Conservation (phyloP, 495 filamentous ascomycete species). For the Glarea lozoyensis region DNA sequence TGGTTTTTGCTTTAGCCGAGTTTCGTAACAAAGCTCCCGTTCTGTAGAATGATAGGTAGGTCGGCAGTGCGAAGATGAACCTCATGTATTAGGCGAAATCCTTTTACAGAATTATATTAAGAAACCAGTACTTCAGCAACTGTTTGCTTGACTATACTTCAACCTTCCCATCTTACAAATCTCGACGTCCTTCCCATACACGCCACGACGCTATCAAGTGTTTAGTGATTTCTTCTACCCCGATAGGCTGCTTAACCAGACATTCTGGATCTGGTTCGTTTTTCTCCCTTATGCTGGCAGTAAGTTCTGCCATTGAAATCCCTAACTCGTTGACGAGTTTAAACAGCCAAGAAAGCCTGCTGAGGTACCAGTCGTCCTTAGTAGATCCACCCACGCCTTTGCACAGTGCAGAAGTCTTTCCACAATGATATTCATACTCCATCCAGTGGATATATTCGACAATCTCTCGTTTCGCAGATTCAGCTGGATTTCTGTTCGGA, state of each 20-base stretch:
- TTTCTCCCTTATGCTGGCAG: constrained; percentile 1
- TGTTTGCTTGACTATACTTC: too few relatives aligned
- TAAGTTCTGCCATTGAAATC: constrained; percentile 3
- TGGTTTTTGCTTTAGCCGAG: too few relatives aligned
- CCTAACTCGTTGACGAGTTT: constrained; percentile 4
- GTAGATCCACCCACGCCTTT: not conserved
- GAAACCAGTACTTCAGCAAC: too few relatives aligned
- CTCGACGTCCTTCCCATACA: too few relatives aligned
- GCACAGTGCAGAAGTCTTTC: constrained; percentile 5
- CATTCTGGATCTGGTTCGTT: not conserved
- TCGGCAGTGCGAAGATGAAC: too few relatives aligned
- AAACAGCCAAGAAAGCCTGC: constrained; percentile 2
- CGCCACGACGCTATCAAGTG: too few relatives aligned
- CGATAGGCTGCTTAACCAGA: not conserved
- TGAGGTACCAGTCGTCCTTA: constrained; percentile 4
- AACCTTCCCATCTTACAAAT: too few relatives aligned
- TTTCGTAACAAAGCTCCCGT: too few relatives aligned
- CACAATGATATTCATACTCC: constrained; percentile 7
- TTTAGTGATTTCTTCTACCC: not conserved
- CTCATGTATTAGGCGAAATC: too few relatives aligned
- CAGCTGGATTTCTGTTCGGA: not conserved
- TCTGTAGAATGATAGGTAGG: too few relatives aligned
- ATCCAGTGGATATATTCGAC: constrained; percentile 1
- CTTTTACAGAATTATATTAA: too few relatives aligned
- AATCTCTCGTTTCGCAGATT: not conserved